phyloP scores from a whole-genome alignment of 75 land plant genomes.

The Selaginella tamariscina region DNA sequence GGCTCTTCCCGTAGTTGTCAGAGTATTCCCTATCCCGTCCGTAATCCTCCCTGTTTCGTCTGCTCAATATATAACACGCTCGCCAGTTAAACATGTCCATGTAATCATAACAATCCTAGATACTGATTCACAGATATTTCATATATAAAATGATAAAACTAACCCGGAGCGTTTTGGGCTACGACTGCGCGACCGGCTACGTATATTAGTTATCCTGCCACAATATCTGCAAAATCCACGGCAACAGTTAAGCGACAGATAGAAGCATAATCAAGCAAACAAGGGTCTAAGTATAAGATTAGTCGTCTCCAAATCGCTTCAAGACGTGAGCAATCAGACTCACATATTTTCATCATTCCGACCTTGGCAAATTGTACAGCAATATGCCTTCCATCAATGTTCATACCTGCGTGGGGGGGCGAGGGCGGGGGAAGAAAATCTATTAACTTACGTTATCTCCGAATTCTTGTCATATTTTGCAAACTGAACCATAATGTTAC shows the following conservation, averaged over 20 bases:
- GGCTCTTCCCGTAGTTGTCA: background rate
- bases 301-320: background rate
- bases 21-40: background rate
- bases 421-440: no score
- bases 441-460: slow-evolving; percentile 53
- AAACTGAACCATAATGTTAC: slow-evolving; percentile 78
- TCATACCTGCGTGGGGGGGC: slow-evolving; percentile 25
- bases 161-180: slow-evolving; percentile 20
- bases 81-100: background rate
- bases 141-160: background rate
- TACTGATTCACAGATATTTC: background rate
- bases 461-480: slow-evolving; percentile 80
- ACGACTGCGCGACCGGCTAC: slow-evolving; percentile 14
- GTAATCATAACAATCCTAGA: background rate
- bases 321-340: slow-evolving; percentile 14
- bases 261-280: background rate
- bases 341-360: slow-evolving; percentile 35
- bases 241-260: background rate
- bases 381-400: slow-evolving; percentile 37
- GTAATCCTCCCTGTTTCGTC: background rate
- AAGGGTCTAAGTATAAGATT: background rate
- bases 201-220: slow-evolving; percentile 15
- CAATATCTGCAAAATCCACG: slow-evolving; percentile 9
- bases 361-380: slow-evolving; percentile 42
- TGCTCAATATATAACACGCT: background rate